Evolutionary conservation across 2,329 filamentous ascomycete genomes (phyloP), one percentile per base, ranked within the genome.

Genomic region (Fusarium sp.): DNA sequence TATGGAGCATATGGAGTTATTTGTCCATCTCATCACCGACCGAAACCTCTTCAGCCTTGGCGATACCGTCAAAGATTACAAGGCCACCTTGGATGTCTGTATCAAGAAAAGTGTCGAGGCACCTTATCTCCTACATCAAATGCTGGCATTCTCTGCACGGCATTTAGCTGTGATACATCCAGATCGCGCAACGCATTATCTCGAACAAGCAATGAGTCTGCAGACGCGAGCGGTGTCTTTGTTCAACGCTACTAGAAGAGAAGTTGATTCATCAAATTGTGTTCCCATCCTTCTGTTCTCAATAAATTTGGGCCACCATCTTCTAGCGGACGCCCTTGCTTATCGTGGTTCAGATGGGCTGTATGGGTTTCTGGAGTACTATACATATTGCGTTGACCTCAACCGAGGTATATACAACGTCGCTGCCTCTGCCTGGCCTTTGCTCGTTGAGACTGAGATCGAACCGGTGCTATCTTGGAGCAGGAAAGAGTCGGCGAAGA

Each of bases 211-310:
- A 3, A 37, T 65, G 0, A 30, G 37, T 0, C 2, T 73, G 0
- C 71, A 73, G 1, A 73, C 52, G 1, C 43, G 53, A 2, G 71
- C 71, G 1, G 12, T 73, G 0, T 72, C 65, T 0, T 16, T 72
- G 8, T 73, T 73, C 9, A 72, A 73, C 7, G 37, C 48, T 1
- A 54, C 37, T 0, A 48, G 7, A 0, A 42, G 52, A 0, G n/a
- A 58, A 1, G 66, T 69, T 0, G 30, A 68, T 13, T 23, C 31
- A 0, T 55, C 65, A 0, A 73, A 72, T 0, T 73, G 65, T 19
- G 55, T 73, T 0, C 25, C 57, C 2, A 53, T 73, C 0, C 44
- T 73, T 2, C 43, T 73, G 1, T 73, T 73, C 16, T 72, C 68
- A 0, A 48, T 66, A 0, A 26, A 51, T 0, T 59, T 73, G 1